Evolutionary conservation across 805 yeast genomes (phyloP).

Genomic region (Kurtzmaniella fragi): DNA sequence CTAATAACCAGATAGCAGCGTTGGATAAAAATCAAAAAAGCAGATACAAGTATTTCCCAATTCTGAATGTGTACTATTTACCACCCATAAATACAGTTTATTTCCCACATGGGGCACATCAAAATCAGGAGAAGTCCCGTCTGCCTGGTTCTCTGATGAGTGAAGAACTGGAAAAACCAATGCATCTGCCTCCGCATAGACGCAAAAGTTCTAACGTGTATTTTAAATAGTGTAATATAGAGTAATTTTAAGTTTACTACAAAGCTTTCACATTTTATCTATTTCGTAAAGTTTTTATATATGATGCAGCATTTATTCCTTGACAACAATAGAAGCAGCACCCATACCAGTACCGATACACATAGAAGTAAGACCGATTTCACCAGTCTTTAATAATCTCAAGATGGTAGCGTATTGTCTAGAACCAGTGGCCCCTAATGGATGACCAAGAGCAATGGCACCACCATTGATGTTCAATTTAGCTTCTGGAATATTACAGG

Average conservation of each 20-base stretch:
- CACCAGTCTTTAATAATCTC: constrained; percentile 72
- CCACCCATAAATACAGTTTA: constrained; percentile 54
- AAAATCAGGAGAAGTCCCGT: constrained; percentile 9
- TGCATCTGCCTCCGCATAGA: constrained; percentile 1
- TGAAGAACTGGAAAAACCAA: constrained; percentile 1
- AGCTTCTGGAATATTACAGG: constrained; percentile 58
- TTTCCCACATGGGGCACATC: constrained; percentile 53
- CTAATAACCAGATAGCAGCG: not conserved
- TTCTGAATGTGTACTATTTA: constrained; percentile 45
- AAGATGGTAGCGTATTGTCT: constrained; percentile 88
- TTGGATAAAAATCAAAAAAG: constrained; percentile 5
- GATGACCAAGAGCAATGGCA: constrained; percentile 95
- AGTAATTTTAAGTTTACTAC: too few species aligned
- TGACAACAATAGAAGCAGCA: constrained; percentile 83
- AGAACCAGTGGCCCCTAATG: constrained; percentile 64
- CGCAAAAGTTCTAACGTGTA: constrained; percentile 22
- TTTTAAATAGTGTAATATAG: constrained; percentile 8
- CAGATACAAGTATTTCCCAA: constrained; percentile 46
- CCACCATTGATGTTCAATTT: constrained; percentile 87
- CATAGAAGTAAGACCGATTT: constrained; percentile 91
- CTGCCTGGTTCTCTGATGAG: constrained; percentile 5
- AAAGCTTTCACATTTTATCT: too few species aligned
- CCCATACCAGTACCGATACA: constrained; percentile 99
- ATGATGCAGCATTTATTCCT: constrained; percentile 47
- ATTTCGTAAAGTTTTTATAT: not conserved